These are phyloP conservation scores for Goffeauzyma gilvescens DNA, from an alignment of 768 basidiomycete genomes.

Conservation along the genomic window DNA sequence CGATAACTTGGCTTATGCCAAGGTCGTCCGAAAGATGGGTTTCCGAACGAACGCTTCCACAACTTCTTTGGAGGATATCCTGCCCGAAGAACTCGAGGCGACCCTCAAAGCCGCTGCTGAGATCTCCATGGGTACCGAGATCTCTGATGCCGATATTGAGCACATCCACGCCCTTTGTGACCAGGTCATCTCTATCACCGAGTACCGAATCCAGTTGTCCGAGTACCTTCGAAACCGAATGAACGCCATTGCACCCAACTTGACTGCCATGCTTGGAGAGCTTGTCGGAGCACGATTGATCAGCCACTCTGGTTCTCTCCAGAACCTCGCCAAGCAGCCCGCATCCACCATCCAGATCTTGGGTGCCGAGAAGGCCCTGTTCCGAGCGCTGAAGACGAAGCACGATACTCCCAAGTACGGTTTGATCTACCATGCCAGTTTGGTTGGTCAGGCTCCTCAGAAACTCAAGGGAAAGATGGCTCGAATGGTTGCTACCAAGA, in stretches of 20 bases:
- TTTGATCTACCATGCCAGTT: conserved; percentile 93
- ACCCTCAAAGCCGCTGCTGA: conserved; percentile 88
- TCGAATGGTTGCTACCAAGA: conserved; percentile 98
- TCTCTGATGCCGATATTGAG: conserved; percentile 85
- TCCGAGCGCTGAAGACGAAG: conserved; percentile 38
- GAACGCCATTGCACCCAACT: conserved; percentile 92
- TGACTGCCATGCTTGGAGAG: conserved; percentile 66
- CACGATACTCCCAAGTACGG: conserved; percentile 64
- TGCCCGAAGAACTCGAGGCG: conserved; percentile 92
- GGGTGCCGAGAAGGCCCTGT: conserved; percentile 38
- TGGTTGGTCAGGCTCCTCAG: conserved; percentile 90
- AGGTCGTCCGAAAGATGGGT: conserved; percentile 82
- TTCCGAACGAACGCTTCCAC: conserved; percentile 83
- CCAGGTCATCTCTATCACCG: conserved; percentile 89
- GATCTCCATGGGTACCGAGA: conserved; percentile 99
- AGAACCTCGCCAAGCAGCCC: conserved; percentile 37
- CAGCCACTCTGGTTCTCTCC: conserved; percentile 38
- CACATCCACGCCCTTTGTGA: conserved; percentile 95
- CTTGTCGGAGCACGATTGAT: conserved; percentile 58
- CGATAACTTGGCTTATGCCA: conserved; percentile 93
- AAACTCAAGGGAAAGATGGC: conserved; percentile 99
- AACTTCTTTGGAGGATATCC: conserved; percentile 69
- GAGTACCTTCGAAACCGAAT: conserved; percentile 96
- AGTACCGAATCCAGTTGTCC: conserved; percentile 81
- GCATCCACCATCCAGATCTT: conserved; percentile 38